Evolutionary conservation across 208 protist genomes (phyloP), one percentile per base, ranked within the genome.

Genomic region (Trypanosoma caninum): DNA sequence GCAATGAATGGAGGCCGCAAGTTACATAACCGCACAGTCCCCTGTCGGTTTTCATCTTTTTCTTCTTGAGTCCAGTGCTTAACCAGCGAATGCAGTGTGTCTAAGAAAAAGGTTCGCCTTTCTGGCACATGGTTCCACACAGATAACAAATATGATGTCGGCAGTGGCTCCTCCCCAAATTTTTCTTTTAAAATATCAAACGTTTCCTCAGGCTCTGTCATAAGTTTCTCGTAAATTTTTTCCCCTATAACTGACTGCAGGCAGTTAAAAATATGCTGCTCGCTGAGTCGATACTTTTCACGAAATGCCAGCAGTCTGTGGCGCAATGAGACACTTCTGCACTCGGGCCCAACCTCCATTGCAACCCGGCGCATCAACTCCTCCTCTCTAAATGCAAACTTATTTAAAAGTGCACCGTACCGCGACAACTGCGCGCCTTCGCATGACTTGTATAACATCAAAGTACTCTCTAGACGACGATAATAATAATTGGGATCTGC

Each of bases 281-380:
- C 79, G 25, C 40, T 45, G 25, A 74, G 57, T 40, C 74, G 48
- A 42, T 79, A 75, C 51, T 77, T 75, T 55, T 76, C 81, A 47
- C 72, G 65, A 55, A 69, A 92, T 27, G 81, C 72, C 18, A 64
- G 20, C 14, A 65, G 65, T 7, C 86, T 76, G 13, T 69, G 69
- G 18, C 78, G 74, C 22, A 80, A 66, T 27, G 72, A 80, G 38
- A 82, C 72, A 38, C 53, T 76, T 54, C 69, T 64, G 50, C 72
- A 68, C 60, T 88, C 77, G 2, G 86, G 82, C 10, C 82, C 86
- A 16, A 89, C 53, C 61, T 89, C 82, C 2, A 75, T 50, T 34
- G 61, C 67, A 27, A 82, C 64, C 27, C 63, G 65, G 18, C 82
- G 79, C 7, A 93, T 78, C 7, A 93, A 65, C 56, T 82, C 72